Percentiles rank a stretch among this genome's conserved stretches.
These are phyloP conservation scores for Yarrowia divulgata DNA, from an alignment of 805 yeast species.

Conservation along the genomic window DNA sequence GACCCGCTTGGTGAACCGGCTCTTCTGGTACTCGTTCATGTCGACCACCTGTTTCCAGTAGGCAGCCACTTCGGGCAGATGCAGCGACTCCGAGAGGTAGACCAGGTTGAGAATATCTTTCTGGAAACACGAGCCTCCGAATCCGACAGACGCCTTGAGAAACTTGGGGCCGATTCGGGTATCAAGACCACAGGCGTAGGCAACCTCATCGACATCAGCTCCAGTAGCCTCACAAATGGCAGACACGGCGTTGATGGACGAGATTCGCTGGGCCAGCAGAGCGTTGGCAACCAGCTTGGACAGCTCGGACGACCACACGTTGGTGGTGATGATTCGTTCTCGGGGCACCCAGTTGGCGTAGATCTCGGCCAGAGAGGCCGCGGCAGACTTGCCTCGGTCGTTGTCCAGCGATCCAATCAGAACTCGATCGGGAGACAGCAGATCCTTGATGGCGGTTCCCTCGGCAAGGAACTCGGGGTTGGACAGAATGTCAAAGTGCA, in stretches of 20 bases:
- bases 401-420: constrained; percentile 48
- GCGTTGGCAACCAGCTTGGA: constrained; percentile 49
- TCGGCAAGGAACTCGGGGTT: constrained; percentile 49
- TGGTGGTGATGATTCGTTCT: constrained; percentile 47
- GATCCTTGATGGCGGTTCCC: constrained; percentile 48
- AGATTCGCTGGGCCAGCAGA: constrained; percentile 48
- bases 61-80: constrained; percentile 48
- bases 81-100: constrained; percentile 47
- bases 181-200: constrained; percentile 48
- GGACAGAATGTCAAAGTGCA: constrained; percentile 47
- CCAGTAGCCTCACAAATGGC: constrained; percentile 50
- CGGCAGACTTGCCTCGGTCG: constrained; percentile 46
- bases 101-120: constrained; percentile 48
- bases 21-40: constrained; percentile 49
- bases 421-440: constrained; percentile 48
- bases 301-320: constrained; percentile 49
- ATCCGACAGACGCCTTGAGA: constrained; percentile 49
- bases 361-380: constrained; percentile 47
- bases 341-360: constrained; percentile 48
- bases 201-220: constrained; percentile 49
- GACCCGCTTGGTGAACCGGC: constrained; percentile 47
- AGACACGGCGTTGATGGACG: constrained; percentile 49
- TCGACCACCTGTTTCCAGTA: constrained; percentile 43
- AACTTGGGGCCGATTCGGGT: constrained; percentile 48
- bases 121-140: constrained; percentile 50